Evolutionary conservation across 1,284 basidiomycete species (phyloP).

Genomic region (Porogramme epimiltina): DNA sequence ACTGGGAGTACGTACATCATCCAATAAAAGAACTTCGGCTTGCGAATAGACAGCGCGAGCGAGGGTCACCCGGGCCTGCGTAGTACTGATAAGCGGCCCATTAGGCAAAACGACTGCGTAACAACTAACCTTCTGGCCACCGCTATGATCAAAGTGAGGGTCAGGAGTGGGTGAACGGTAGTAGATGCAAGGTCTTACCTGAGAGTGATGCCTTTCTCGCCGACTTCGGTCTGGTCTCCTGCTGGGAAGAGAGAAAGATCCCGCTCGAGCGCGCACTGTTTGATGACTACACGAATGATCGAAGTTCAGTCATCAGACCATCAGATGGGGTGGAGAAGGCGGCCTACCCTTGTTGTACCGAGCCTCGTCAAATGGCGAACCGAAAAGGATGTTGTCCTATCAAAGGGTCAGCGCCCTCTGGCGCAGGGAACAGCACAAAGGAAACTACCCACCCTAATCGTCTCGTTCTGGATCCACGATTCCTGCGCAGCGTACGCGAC

Average conservation of each 20-base stretch:
- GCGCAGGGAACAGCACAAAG: background rate
- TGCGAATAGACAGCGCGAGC: slow-evolving; percentile 72
- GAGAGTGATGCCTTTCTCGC: slow-evolving; percentile 60
- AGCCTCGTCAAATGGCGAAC: slow-evolving; percentile 41
- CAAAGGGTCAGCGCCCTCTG: background rate
- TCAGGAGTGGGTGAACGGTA: background rate
- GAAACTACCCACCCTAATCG: slow-evolving; percentile 36
- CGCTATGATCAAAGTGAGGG: slow-evolving; percentile 26
- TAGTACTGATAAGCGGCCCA: too few relatives aligned
- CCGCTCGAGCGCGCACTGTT: slow-evolving; percentile 63
- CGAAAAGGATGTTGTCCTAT: slow-evolving; percentile 47
- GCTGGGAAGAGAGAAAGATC: slow-evolving; percentile 71
- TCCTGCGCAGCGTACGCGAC: slow-evolving; percentile 76
- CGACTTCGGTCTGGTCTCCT: slow-evolving; percentile 72
- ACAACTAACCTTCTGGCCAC: slow-evolving; percentile 84
- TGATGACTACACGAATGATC: slow-evolving; percentile 45
- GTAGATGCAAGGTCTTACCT: slow-evolving; percentile 48
- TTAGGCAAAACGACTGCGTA: too few relatives aligned
- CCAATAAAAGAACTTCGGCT: slow-evolving; percentile 64
- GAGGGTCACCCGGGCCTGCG: slow-evolving; percentile 72
- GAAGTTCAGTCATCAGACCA: slow-evolving; percentile 25
- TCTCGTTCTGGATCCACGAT: slow-evolving; percentile 42
- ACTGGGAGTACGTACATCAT: slow-evolving; percentile 54
- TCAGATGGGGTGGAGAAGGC: slow-evolving; percentile 13
- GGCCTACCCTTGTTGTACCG: slow-evolving; percentile 45